Evolutionary conservation across 2,329 filamentous ascomycete genomes (phyloP), one percentile per base, ranked within the genome.

Genomic region (Mollisia scopiformis): DNA sequence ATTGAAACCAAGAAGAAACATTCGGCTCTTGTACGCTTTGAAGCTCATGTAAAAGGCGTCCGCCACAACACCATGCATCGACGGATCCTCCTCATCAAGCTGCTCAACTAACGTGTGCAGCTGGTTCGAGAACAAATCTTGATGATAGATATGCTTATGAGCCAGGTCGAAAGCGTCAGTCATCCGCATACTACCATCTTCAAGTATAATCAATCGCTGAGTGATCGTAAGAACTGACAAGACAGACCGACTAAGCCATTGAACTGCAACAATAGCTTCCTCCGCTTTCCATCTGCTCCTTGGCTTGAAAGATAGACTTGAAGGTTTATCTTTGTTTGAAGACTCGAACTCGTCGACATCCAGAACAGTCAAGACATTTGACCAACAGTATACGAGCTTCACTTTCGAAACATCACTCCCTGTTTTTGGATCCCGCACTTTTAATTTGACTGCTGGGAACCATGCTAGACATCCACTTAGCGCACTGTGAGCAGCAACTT

Each of bases 21-120:
- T 81, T 30, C 94, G 86, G 5, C 95, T 93, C 75, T 98, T 99
- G 78, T 98, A 99, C 3, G 92, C 85, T 71, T 91, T 92, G 76
- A 98, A 94, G 75, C 94, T 97, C 92, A 98, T 98, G 73, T 94
- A 94, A 69, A 97, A 99, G 0, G 93, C 95, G 80, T 99, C 95
- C 7, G 94, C 94, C 51, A 98, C 92, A 8, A 98, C 93, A 2
- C 94, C 94, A 76, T 98, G 95, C 88, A 98, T 90, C 0, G 92
- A 91, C 0, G 86, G 82, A 69, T 97, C 93, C 61, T 93, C 88
- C 67, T 96, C 93, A 65, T 97, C 90, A 19, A 95, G 80, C 62
- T 93, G 89, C 74, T 98, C 95, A 23, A 99, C 92, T 6, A 98
- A 83, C 19, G 81, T 84, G 70, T 92, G 89, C 13, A 99, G 80